phyloP scores from a whole-genome alignment of 148 eudicot species.

The Pouteria glomerata region DNA sequence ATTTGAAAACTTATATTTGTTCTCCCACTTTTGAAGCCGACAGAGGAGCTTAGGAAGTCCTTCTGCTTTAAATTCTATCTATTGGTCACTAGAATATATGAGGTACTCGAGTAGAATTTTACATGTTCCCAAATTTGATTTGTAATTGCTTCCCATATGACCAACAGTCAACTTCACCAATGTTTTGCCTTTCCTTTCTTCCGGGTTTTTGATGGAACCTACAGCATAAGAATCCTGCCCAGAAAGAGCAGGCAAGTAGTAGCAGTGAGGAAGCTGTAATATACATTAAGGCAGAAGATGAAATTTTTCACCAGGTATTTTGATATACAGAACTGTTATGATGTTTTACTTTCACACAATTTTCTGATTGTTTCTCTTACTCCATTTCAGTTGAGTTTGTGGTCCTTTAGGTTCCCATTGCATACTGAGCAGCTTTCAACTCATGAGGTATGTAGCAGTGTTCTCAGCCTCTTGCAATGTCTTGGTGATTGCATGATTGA shows the following conservation, averaged over 20 bases:
- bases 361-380: slow-evolving; percentile 10
- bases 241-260: slow-evolving; percentile 27
- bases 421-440: slow-evolving; percentile 41
- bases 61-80: slow-evolving; percentile 59
- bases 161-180: neutral
- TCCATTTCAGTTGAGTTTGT: slow-evolving; percentile 64
- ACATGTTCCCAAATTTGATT: neutral
- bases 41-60: slow-evolving; percentile 65
- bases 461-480: neutral
- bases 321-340: neutral
- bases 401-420: slow-evolving; percentile 75
- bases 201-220: slow-evolving; percentile 11
- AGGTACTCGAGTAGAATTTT: slow-evolving; percentile 41
- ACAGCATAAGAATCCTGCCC: slow-evolving; percentile 49
- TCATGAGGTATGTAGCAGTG: slow-evolving; percentile 57
- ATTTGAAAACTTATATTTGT: neutral
- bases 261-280: slow-evolving; percentile 55
- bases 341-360: neutral
- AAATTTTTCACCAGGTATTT: slow-evolving; percentile 62
- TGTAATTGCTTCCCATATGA: neutral
- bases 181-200: neutral
- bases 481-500: neutral
- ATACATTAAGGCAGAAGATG: slow-evolving; percentile 79
- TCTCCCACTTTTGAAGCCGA: slow-evolving; percentile 45
- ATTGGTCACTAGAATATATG: slow-evolving; percentile 66